A percentile compares a stretch with the other conserved stretches of the same genome.
Conservation (phyloP, 2,329 filamentous ascomycete genomes). For the Ophiostoma ulmi region DNA sequence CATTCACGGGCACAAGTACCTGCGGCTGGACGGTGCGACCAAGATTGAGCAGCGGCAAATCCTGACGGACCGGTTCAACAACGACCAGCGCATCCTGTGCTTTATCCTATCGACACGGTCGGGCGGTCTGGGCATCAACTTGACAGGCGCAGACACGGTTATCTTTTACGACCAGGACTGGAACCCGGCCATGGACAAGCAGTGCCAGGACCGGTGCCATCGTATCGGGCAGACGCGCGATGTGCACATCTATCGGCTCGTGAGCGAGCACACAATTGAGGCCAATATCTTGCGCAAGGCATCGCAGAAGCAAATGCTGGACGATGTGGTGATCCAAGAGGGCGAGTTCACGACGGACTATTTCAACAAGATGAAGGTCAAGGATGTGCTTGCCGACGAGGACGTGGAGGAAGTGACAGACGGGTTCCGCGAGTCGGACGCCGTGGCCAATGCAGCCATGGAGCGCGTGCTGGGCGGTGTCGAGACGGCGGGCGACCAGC, state of each 20-base stretch:
- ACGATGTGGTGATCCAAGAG: slow-evolving; percentile 97
- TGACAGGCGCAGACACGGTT: slow-evolving; percentile 93
- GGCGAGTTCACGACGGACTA: slow-evolving; percentile 97
- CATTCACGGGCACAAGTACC: slow-evolving; percentile 94
- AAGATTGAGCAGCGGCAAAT: slow-evolving; percentile 95
- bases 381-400: slow-evolving; percentile 54
- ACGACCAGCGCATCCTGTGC: slow-evolving; percentile 82
- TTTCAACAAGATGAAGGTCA: slow-evolving; percentile 71
- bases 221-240: slow-evolving; percentile 96
- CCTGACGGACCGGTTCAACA: slow-evolving; percentile 93
- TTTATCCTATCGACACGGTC: slow-evolving; percentile 96
- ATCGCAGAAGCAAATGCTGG: slow-evolving; percentile 94
- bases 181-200: slow-evolving; percentile 99
- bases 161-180: slow-evolving; percentile 99
- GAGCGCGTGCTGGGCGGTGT: slow-evolving; percentile 72
- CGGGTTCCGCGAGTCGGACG: slow-evolving; percentile 48
- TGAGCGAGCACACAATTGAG: slow-evolving; percentile 92
- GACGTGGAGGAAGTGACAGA: slow-evolving; percentile 32
- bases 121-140: slow-evolving; percentile 89
- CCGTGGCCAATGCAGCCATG: slow-evolving; percentile 75
- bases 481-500: slow-evolving; percentile 52
- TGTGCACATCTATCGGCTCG: slow-evolving; percentile 93
- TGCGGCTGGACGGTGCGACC: slow-evolving; percentile 92
- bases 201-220: slow-evolving; percentile 95
- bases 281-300: slow-evolving; percentile 96